Evolutionary conservation across 768 basidiomycete species (phyloP).

Genomic region (Naganishia randhawae): DNA sequence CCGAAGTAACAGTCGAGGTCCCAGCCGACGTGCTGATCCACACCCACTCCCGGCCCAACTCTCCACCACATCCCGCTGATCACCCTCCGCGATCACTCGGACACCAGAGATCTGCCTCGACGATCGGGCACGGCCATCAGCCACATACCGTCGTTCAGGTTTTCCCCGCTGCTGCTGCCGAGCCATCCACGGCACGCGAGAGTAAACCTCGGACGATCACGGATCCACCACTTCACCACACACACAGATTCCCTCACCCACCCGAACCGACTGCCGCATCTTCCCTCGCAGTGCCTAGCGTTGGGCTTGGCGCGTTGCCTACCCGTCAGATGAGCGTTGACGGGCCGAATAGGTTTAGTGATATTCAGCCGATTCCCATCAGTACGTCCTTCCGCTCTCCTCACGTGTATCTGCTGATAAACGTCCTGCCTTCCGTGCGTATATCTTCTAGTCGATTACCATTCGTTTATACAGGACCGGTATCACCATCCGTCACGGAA

Average conservation of each 20-base stretch:
- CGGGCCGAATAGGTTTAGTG: neutral
- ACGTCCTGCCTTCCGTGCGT: neutral
- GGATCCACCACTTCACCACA: neutral
- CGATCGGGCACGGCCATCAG: neutral
- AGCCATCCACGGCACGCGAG: neutral
- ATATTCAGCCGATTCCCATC: conserved; percentile 14
- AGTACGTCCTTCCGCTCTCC: neutral
- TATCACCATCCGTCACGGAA: neutral
- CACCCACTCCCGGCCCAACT: neutral
- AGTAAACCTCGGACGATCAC: neutral
- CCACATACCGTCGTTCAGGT: neutral
- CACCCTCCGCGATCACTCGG: neutral
- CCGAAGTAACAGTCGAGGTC: neutral
- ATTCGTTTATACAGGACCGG: conserved; percentile 3
- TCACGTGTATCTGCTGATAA: neutral
- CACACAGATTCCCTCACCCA: conserved; percentile 2
- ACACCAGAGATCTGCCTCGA: neutral
- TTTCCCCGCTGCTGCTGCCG: neutral
- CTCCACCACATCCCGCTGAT: neutral
- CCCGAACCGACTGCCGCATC: neutral
- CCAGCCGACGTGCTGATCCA: neutral
- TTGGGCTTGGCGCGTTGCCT: neutral
- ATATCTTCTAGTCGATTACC: neutral
- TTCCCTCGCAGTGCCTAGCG: neutral
- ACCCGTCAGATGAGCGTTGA: neutral